These are phyloP conservation scores for Coriolopsis trogii DNA, from an alignment of 1,284 basidiomycete genomes.

Conservation along the genomic window DNA sequence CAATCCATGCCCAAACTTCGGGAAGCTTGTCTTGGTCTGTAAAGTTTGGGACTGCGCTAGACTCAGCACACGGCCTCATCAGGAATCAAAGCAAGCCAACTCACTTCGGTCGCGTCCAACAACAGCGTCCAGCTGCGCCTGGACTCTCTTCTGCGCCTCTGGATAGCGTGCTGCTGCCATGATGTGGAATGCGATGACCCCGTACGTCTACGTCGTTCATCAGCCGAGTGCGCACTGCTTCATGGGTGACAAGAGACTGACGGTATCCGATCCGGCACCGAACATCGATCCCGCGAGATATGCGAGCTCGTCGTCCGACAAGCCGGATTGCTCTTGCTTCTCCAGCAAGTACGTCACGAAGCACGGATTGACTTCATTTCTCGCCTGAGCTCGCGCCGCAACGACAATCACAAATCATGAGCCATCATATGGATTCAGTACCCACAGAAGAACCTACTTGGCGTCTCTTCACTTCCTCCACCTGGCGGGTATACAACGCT, in stretches of 20 bases:
- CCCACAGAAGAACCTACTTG: slow-evolving; percentile 45
- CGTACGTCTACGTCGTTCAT: slow-evolving; percentile 42
- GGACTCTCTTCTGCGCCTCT: slow-evolving; percentile 54
- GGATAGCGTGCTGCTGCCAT: slow-evolving; percentile 69
- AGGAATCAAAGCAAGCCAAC: slow-evolving; percentile 13
- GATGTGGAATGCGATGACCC: slow-evolving; percentile 55
- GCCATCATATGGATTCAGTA: too few relatives aligned
- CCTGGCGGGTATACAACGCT: slow-evolving; percentile 51
- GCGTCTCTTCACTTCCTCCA: slow-evolving; percentile 45
- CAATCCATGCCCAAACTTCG: slow-evolving; percentile 61
- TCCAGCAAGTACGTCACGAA: slow-evolving; percentile 63
- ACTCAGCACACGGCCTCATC: not conserved
- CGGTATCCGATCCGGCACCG: slow-evolving; percentile 68
- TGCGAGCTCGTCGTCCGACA: slow-evolving; percentile 56
- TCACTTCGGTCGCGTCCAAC: slow-evolving; percentile 56
- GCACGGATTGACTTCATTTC: slow-evolving; percentile 43
- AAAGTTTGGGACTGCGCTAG: slow-evolving; percentile 47
- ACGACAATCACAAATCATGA: too few relatives aligned
- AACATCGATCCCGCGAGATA: slow-evolving; percentile 67
- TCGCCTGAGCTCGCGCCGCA: slow-evolving; percentile 38
- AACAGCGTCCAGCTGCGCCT: slow-evolving; percentile 61
- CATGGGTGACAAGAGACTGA: slow-evolving; percentile 16
- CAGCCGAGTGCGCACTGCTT: not conserved
- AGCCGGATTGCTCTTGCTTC: slow-evolving; percentile 47
- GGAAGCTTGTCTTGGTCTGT: slow-evolving; percentile 54